phyloP scores from a whole-genome alignment of 768 basidiomycete species.

The Macrolepiota dolichaula region DNA sequence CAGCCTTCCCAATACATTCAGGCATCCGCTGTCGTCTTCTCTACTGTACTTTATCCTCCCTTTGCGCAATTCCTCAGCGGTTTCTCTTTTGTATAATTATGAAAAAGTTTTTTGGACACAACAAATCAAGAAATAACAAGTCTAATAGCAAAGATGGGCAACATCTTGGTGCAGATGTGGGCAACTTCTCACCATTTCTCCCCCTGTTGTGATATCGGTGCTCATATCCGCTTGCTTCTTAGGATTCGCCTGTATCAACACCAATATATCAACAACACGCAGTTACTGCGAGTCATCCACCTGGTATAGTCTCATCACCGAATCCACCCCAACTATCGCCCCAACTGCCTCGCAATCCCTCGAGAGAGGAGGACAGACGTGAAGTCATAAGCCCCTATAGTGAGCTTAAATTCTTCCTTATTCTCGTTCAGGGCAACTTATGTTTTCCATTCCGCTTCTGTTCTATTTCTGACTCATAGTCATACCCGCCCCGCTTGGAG shows the following conservation, averaged over 20 bases:
- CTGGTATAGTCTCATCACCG: not conserved
- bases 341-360: not conserved
- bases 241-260: not conserved
- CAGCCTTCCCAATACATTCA: slow-evolving; percentile 11
- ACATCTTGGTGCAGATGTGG: slow-evolving; percentile 23
- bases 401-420: not conserved
- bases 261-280: slow-evolving; percentile 9
- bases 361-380: not conserved
- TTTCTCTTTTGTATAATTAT: slow-evolving; percentile 25
- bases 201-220: not conserved
- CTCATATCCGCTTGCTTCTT: not conserved
- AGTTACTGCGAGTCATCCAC: not conserved
- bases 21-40: not conserved
- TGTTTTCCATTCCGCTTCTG: not conserved
- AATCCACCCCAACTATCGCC: slow-evolving; percentile 14
- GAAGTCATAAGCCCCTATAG: not conserved
- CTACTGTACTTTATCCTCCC: not conserved
- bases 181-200: not conserved
- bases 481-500: too few species aligned
- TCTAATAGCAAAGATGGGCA: slow-evolving; percentile 23
- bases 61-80: not conserved
- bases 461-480: too few species aligned
- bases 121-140: slow-evolving; percentile 39
- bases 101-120: slow-evolving; percentile 60
- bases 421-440: not conserved